Conservation (phyloP, 1,284 basidiomycete genomes). For the Pseudozyma thailandica region DNA sequence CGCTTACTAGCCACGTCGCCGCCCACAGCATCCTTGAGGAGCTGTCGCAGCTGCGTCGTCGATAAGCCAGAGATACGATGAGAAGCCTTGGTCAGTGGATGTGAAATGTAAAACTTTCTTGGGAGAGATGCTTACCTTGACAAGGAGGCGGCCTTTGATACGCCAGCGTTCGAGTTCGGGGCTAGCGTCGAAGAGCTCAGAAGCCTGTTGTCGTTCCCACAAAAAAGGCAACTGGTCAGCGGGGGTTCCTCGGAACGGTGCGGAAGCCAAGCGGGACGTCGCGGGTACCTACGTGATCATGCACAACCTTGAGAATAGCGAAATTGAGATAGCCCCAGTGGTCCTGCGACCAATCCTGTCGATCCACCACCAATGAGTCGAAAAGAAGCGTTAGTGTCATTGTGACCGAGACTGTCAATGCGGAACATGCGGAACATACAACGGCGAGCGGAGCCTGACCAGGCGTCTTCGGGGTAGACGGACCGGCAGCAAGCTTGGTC, state of each 20-base stretch:
- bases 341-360: conserved; percentile 18
- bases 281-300: conserved; percentile 26
- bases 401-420: neutral
- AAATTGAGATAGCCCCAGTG: conserved; percentile 43
- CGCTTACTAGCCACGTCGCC: conserved; percentile 33
- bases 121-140: conserved; percentile 25
- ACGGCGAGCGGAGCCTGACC: conserved; percentile 15
- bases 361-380: neutral
- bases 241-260: too few relatives aligned
- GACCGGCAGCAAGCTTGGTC: neutral
- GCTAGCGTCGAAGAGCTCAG: conserved; percentile 37
- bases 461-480: conserved; percentile 3
- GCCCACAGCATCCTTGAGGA: conserved; percentile 25
- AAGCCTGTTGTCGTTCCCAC: conserved; percentile 1
- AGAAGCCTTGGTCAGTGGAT: neutral
- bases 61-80: neutral
- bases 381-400: neutral
- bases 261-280: neutral
- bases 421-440: conserved; percentile 5
- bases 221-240: neutral
- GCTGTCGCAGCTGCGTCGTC: conserved; percentile 22
- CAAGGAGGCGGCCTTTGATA: conserved; percentile 34
- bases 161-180: conserved; percentile 28
- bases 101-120: neutral
- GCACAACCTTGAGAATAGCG: conserved; percentile 39